Evolutionary conservation across 495 filamentous ascomycete genomes (phyloP), one percentile per base, ranked within the genome.

Genomic region (Polyplosphaeria fusca): DNA sequence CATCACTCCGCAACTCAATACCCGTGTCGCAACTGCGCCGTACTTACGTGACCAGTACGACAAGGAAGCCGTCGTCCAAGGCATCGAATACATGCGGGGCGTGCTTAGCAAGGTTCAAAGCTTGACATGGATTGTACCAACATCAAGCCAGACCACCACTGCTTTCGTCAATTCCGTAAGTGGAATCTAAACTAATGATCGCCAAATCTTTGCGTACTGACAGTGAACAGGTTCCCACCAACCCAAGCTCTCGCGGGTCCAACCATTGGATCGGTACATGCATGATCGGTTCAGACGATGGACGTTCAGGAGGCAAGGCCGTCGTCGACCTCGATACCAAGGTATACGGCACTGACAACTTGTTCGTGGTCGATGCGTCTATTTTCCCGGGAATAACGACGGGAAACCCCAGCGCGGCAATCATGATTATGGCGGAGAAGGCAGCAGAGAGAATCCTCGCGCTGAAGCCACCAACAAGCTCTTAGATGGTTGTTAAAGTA

Each of bases 291-390:
- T 67, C 68, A 18, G 82, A 88, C 65, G 81, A 85, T 61, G 86
- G 85, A n/a, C 79, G 81, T 18, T 70, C 74, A 50, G 73, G 73
- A 23, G 85, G 85, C 41, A 79, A 79, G 12, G 74, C 81, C 13
- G 86, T 89, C 22, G 85, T 89, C 14, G 85, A 88, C 58, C 72
- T 76, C 27, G 77, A 86, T 73, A 77, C 83, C 52, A 80, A 81
- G 68, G 84, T 88, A 32, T 88, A 84, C 50, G 85, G 85, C 40
- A 86, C 79, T 3, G 81, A 86, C 65, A 87, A 87, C 70, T 69
- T 88, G 44, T 82, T 81, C 55, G 79, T 85, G 9, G 73, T 85
- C n/a, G 82, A 85, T 65, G 82, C 75, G 18, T 78, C 74, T 23
- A 82, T 85, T 63, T 84, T 84, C 75, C 82, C 82, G 0, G 81